Percentiles rank a stretch among this genome's conserved stretches.
Evolutionary conservation across 2,329 filamentous ascomycete genomes (phyloP).

Genomic region (Fusarium hainanense): DNA sequence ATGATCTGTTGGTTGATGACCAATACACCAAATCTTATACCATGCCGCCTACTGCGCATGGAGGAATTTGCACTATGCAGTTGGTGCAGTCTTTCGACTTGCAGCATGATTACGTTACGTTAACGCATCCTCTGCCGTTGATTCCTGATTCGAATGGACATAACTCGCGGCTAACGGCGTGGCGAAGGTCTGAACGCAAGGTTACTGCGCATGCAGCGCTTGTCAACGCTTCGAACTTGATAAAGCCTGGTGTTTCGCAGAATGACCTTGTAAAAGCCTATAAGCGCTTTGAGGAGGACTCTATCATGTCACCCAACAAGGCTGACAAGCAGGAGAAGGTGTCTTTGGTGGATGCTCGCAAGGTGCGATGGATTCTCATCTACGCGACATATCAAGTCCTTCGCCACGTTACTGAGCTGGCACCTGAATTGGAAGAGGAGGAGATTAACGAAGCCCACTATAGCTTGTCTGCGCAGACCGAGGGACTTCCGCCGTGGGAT

Average conservation of each 20-base stretch:
- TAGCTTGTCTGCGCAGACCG: constrained; percentile 58
- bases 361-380: constrained; percentile 81
- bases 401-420: constrained; percentile 69
- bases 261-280: constrained; percentile 75
- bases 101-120: constrained; percentile 66
- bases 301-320: constrained; percentile 60
- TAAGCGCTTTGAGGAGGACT: constrained; percentile 74
- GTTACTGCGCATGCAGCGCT: constrained; percentile 65
- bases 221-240: constrained; percentile 61
- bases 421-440: constrained; percentile 69
- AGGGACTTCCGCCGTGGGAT: constrained; percentile 60
- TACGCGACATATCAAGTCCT: constrained; percentile 81
- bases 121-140: constrained; percentile 74
- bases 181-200: constrained; percentile 62
- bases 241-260: constrained; percentile 52
- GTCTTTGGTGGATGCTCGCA: constrained; percentile 72
- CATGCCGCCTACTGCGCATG: constrained; percentile 66
- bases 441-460: constrained; percentile 69
- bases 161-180: constrained; percentile 53
- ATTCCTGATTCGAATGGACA: constrained; percentile 62
- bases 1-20: constrained; percentile 76
- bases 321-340: constrained; percentile 66
- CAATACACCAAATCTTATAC: constrained; percentile 61
- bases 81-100: constrained; percentile 74
- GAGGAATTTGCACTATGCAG: constrained; percentile 77